Base-by-base conservation (phyloP, 202 grass and related monocot genomes). In the Schoenoplectus triqueter region DNA sequence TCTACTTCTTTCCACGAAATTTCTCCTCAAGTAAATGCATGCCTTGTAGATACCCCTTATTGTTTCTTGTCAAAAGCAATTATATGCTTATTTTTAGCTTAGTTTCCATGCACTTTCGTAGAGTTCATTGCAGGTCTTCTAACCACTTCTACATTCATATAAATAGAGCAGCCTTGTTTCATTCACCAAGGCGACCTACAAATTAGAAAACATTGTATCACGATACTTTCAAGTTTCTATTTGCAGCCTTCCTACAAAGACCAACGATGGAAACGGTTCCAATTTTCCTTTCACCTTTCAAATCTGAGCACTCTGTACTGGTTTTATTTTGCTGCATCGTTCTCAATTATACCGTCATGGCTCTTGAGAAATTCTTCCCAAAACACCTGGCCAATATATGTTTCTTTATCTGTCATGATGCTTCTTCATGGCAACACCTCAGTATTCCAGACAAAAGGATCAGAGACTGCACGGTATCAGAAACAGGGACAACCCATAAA, bases 351-450 rank as follows among this genome's bases (percentile, higher is more conserved):
- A 68, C 7, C 80, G 31, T 82, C 64, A 49, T 68, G 63, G 65
- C n/a, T 66, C 80, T 69, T 15, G 44, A 66, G 11, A 82, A 55
- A 56, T 82, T 69, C 80, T 82, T 65, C 63, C 80, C 80, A 40
- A 83, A 69, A 19, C 14, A 83, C 50, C 47, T 69, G 0, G 0
- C 61, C 8, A 39, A 69, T 83, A 4, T 69, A 10, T 40, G 46
- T 7, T 68, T 41, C 1, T 40, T 83, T 31, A 31, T 22, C 54
- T 83, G 3, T 41, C 1, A 44, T 68, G 31, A 65, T 6, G 7
- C 7, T 10, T 7, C 20, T 39, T 68, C 66, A 41, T 69, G 80
- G 48, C 11, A 69, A 17, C 17, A 83, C 18, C 6, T 45, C 49
- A 11, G 0, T 14, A 13, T 9, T 56, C 6, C 1, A 17, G 19